phyloP scores from a whole-genome alignment of 345 rosid species.

The Brassica incana region DNA sequence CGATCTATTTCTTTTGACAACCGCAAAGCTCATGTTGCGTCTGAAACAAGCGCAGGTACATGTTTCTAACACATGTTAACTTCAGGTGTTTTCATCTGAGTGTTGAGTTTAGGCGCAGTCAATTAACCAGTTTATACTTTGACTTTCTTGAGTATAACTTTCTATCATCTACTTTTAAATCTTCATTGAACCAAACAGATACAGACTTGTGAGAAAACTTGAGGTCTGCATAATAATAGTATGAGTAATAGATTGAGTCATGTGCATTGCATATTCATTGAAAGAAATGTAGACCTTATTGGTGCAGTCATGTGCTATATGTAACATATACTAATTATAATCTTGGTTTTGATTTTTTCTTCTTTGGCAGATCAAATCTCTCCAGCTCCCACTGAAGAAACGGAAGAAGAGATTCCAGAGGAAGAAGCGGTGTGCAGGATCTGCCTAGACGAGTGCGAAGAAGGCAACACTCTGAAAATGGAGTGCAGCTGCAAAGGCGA shows the following conservation, averaged over 20 bases:
- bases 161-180: background rate
- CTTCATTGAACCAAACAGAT: constrained; percentile 7
- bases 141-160: background rate
- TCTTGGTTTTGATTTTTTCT: background rate
- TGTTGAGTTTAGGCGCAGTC: constrained; percentile 16
- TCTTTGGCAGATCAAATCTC: constrained; percentile 58
- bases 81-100: background rate
- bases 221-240: no score
- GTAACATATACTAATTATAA: constrained; percentile 3
- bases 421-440: constrained; percentile 97
- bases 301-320: background rate
- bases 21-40: constrained; percentile 39
- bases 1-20: constrained; percentile 70
- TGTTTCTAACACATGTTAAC: background rate
- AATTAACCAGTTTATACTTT: background rate
- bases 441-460: constrained; percentile 79
- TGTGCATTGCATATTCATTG: no score
- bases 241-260: no score
- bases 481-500: constrained; percentile 97
- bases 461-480: constrained; percentile 90
- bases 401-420: constrained; percentile 91
- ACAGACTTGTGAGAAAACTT: background rate
- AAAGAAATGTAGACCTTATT: background rate
- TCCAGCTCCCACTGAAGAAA: constrained; percentile 50
- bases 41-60: constrained; percentile 59